phyloP scores from a whole-genome alignment of 192 early-diverging fungal species.

The Coemansia sp. region DNA sequence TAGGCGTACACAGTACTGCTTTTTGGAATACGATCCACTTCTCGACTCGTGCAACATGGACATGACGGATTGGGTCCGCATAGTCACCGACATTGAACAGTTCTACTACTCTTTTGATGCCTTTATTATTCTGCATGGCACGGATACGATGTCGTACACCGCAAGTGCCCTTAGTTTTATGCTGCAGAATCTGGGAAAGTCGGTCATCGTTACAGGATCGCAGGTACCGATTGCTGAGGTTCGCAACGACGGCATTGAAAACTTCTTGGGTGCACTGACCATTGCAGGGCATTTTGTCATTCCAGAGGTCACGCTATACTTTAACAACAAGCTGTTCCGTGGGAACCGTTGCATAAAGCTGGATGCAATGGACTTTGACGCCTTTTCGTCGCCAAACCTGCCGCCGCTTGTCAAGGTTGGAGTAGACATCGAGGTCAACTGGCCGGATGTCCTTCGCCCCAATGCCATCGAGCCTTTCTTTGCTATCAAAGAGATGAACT shows the following conservation, averaged over 20 bases:
- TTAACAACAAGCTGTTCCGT: slow-evolving; percentile 88
- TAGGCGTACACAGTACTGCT: slow-evolving; percentile 90
- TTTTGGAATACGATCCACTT: slow-evolving; percentile 93
- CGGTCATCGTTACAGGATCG: slow-evolving; percentile 96
- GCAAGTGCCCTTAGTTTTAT: slow-evolving; percentile 91
- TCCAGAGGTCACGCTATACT: slow-evolving; percentile 93
- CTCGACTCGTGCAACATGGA: slow-evolving; percentile 96
- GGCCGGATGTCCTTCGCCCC: slow-evolving; percentile 84
- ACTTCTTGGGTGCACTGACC: slow-evolving; percentile 91
- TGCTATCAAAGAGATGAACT: slow-evolving; percentile 81
- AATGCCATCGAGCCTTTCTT: slow-evolving; percentile 80
- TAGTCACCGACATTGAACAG: slow-evolving; percentile 92
- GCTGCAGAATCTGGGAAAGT: slow-evolving; percentile 95
- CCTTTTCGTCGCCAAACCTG: slow-evolving; percentile 87
- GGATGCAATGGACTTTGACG: slow-evolving; percentile 79
- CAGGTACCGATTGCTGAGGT: slow-evolving; percentile 98
- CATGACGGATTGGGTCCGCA: slow-evolving; percentile 92
- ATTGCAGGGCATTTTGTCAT: slow-evolving; percentile 98
- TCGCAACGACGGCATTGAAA: slow-evolving; percentile 96
- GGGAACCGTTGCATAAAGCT: slow-evolving; percentile 85
- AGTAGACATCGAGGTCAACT: slow-evolving; percentile 94
- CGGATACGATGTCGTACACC: slow-evolving; percentile 88
- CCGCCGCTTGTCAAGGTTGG: slow-evolving; percentile 89
- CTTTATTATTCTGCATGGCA: slow-evolving; percentile 94
- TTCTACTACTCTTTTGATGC: slow-evolving; percentile 93